A percentile compares a stretch with the other conserved stretches of the same genome.
These are phyloP conservation scores for Oleoguttula mirabilis DNA, from an alignment of 495 filamentous ascomycete genomes.

Conservation along the genomic window DNA sequence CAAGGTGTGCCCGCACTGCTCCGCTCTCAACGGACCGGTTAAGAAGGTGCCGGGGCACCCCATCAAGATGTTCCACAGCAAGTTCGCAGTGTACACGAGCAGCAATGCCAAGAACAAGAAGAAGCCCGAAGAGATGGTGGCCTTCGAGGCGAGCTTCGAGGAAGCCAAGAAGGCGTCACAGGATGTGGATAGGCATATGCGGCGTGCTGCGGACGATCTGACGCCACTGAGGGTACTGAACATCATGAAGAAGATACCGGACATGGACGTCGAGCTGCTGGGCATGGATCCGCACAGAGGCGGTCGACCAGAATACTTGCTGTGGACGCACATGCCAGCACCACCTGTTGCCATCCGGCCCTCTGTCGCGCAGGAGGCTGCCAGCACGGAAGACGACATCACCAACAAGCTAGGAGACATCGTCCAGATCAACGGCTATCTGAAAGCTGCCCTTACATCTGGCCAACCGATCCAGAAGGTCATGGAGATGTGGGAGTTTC, in stretches of 20 bases:
- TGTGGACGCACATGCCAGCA: conserved; percentile 93
- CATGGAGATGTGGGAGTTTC: conserved; percentile 97
- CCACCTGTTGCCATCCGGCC: conserved; percentile 89
- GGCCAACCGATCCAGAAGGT: conserved; percentile 76
- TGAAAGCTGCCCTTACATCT: conserved; percentile 64
- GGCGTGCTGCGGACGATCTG: conserved; percentile 85
- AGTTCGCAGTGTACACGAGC: conserved; percentile 71
- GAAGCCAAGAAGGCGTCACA: conserved; percentile 58
- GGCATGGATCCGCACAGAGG: conserved; percentile 68
- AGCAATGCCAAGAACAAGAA: conserved; percentile 77
- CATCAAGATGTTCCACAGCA: conserved; percentile 87
- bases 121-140: conserved; percentile 61
- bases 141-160: conserved; percentile 72
- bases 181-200: conserved; percentile 81
- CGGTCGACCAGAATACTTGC: conserved; percentile 87
- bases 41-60: conserved; percentile 66
- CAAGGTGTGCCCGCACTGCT: conserved; percentile 63
- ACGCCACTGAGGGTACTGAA: conserved; percentile 82
- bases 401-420: conserved; percentile 93
- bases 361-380: conserved; percentile 78
- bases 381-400: conserved; percentile 91
- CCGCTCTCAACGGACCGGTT: conserved; percentile 71
- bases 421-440: conserved; percentile 70
- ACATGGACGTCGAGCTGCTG: conserved; percentile 77
- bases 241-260: conserved; percentile 76